Base-by-base conservation (phyloP, 1,284 basidiomycete genomes). In the Malassezia japonica region DNA sequence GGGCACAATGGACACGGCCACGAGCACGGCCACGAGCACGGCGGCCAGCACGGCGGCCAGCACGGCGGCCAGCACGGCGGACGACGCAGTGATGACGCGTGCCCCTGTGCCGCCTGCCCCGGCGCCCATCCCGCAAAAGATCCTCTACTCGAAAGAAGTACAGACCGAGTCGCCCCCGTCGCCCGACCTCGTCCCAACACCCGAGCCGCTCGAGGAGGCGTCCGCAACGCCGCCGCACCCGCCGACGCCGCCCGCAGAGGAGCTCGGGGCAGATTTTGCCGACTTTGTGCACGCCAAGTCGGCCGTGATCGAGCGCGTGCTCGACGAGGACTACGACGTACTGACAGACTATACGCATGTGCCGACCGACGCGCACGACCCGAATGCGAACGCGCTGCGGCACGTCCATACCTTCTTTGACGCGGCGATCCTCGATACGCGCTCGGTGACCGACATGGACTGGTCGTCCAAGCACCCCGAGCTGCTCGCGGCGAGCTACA, bases 391-490 rank as follows among this genome's bases (percentile, higher is more conserved):
- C 15, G 42, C 39, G 35, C 38, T 68, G 15, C 57, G 64, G 15
- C 44, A 60, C 4, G 39, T 50, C 1, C 53, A 62, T 15, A 59
- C 46, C 12, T 70, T 71, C 43, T 56, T 59, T 32, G 62, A 59
- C 16, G 64, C 40, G 20, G 8, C 36, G 32, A n/a, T n/a, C n/a
- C 65, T 60, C 46, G 61, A 85, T 71, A 89, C 91, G 64, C 78
- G 94, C 46, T 91, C 89, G 10, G 86, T 99, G 48, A 98, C 94
- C 0, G 89, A 87, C 59, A 78, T 96, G 13, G 94, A 96, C 70
- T 99, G 94, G 94, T 94, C 89, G 45, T 85, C 87, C 1, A 92
- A 95, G 88, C 94, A 89, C 65, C 91, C 91, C 7, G 94, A 99
- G 75, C 81, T 99, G 21, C 86, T 83, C 55, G 87, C 87, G 8